Conservation (phyloP, 768 basidiomycete genomes). For the Kwoniella bestiolae region DNA sequence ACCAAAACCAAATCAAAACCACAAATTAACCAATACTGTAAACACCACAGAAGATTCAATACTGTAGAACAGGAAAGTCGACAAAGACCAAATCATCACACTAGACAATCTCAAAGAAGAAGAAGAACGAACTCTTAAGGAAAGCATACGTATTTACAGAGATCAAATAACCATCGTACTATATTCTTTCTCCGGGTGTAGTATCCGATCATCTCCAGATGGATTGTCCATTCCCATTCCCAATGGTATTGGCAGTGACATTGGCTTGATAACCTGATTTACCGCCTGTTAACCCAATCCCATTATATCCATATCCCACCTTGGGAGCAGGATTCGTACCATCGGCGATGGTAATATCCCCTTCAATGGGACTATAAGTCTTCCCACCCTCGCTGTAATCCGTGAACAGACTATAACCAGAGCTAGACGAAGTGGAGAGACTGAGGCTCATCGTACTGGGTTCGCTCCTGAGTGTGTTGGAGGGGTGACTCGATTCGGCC, state of each 20-base stretch:
- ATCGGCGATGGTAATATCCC: not conserved
- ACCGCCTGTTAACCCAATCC: too few relatives aligned
- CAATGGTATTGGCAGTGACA: too few relatives aligned
- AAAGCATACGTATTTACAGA: too few relatives aligned
- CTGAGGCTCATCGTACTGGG: conserved; percentile 9
- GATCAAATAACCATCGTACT: not conserved
- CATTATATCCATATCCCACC: not conserved
- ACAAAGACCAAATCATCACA: too few relatives aligned
- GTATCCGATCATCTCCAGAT: not conserved
- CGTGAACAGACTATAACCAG: conserved; percentile 11
- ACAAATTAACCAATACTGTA: not conserved
- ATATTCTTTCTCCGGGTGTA: too few relatives aligned
- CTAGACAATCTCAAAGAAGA: too few relatives aligned
- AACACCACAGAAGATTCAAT: not conserved
- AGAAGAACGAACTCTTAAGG: too few relatives aligned
- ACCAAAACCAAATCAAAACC: not conserved
- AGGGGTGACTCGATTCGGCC: not conserved
- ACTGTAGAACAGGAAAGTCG: too few relatives aligned
- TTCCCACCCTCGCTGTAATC: not conserved
- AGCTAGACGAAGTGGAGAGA: conserved; percentile 9
- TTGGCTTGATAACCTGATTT: too few relatives aligned
- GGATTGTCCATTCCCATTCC: not conserved
- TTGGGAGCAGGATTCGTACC: too few relatives aligned
- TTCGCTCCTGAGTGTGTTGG: conserved; percentile 4
- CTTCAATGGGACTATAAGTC: not conserved